phyloP scores from a whole-genome alignment of 768 basidiomycete genomes.

The Pleurotus sapidus region DNA sequence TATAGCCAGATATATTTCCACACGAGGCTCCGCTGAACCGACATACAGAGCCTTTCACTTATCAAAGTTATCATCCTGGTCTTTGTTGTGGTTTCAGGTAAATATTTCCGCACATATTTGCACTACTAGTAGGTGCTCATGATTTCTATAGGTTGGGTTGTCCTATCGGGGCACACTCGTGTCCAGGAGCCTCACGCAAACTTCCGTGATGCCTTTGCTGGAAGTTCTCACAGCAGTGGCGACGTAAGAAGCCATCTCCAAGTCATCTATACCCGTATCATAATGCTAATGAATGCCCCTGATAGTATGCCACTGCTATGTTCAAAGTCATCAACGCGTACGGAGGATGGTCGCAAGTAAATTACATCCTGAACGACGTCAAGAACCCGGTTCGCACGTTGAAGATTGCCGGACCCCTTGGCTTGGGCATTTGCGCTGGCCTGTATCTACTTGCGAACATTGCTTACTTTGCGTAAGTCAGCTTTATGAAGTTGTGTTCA shows the following conservation, averaged over 20 bases:
- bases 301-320: conserved; percentile 56
- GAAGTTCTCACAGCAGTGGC: conserved; percentile 46
- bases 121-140: background rate
- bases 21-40: conserved; percentile 19
- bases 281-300: background rate
- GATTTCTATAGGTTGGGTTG: conserved; percentile 46
- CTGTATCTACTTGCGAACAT: conserved; percentile 58
- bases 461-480: conserved; percentile 46
- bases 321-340: conserved; percentile 51
- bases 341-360: conserved; percentile 53
- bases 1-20: conserved; percentile 15
- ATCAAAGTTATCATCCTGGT: conserved; percentile 54
- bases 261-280: background rate
- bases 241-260: conserved; percentile 27
- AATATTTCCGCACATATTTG: background rate
- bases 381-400: conserved; percentile 58
- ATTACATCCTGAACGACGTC: conserved; percentile 61
- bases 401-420: conserved; percentile 60
- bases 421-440: conserved; percentile 47
- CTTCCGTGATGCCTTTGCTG: conserved; percentile 52
- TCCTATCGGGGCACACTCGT: conserved; percentile 48
- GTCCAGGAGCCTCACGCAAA: conserved; percentile 49
- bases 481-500: too few species aligned
- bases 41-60: conserved; percentile 39
- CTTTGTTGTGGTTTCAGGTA: conserved; percentile 48